Conservation (phyloP, 1,139 yeast genomes). For the Lipomyces yarrowii region DNA sequence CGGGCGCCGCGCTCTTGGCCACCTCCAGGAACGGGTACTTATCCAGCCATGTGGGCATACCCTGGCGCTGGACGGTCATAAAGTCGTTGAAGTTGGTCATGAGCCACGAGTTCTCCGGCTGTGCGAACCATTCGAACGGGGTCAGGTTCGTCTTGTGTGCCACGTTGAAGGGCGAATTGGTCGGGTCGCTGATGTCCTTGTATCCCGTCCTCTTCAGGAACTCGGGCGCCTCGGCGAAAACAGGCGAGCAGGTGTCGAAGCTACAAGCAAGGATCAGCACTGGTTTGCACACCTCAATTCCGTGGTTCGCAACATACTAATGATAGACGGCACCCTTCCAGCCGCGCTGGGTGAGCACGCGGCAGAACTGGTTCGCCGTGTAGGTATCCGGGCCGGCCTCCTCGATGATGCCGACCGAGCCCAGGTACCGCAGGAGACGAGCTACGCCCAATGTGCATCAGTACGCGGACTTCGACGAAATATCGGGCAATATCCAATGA, state of each 20-base stretch:
- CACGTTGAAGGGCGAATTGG: not conserved
- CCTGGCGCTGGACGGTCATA: not conserved
- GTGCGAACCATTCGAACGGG: not conserved
- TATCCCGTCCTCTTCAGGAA: not conserved
- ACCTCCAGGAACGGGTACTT: not conserved
- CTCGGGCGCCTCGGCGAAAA: not conserved
- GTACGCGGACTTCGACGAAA: not conserved
- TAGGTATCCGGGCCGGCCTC: not conserved
- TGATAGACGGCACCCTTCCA: not conserved
- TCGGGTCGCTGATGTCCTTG: not conserved
- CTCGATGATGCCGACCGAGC: not conserved
- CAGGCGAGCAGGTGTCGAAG: not conserved
- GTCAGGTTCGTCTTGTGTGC: not conserved
- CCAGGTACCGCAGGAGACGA: not conserved
- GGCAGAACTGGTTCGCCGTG: not conserved
- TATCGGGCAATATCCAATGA: not conserved
- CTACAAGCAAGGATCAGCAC: not conserved
- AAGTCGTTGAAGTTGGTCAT: not conserved
- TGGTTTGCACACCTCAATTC: not conserved
- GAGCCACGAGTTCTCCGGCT: not conserved
- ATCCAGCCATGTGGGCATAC: slow-evolving; percentile 1
- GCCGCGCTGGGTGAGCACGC: not conserved
- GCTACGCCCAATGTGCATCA: not conserved
- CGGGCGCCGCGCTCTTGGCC: not conserved
- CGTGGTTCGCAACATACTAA: not conserved